These are phyloP conservation scores for Pestalotiopsis sp. DNA, from an alignment of 2,329 filamentous ascomycete genomes.

Conservation along the genomic window DNA sequence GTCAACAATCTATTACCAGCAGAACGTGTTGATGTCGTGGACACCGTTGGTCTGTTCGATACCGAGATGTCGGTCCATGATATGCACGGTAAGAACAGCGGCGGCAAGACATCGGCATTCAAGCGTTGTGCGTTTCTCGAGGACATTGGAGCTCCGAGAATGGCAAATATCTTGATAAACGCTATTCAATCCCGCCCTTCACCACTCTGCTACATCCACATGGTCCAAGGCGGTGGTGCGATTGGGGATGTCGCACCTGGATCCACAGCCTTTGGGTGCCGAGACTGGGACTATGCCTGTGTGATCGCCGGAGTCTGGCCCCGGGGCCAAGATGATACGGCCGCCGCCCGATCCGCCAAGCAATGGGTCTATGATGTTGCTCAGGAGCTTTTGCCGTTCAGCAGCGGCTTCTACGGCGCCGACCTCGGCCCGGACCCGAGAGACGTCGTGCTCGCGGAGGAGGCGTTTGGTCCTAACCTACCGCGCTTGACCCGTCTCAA, in stretches of 20 bases:
- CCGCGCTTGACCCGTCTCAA: slow-evolving; percentile 53
- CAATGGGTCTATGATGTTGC: slow-evolving; percentile 59
- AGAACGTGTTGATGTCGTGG: slow-evolving; percentile 34
- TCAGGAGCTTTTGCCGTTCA: slow-evolving; percentile 45
- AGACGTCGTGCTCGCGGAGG: slow-evolving; percentile 49
- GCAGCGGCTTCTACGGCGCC: slow-evolving; percentile 55
- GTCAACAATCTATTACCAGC: slow-evolving; percentile 33
- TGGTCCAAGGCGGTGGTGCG: slow-evolving; percentile 59
- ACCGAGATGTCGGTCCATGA: slow-evolving; percentile 60
- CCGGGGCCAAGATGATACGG: slow-evolving; percentile 49
- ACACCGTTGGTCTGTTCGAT: slow-evolving; percentile 54
- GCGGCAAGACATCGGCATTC: slow-evolving; percentile 62
- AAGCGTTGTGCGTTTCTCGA: slow-evolving; percentile 65
- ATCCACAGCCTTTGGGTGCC: slow-evolving; percentile 60
- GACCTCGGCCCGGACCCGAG: slow-evolving; percentile 64
- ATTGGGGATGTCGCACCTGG: slow-evolving; percentile 42
- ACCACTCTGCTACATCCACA: slow-evolving; percentile 59
- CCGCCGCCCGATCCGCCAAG: slow-evolving; percentile 36
- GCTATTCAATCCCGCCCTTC: slow-evolving; percentile 51
- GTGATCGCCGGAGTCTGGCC: slow-evolving; percentile 64
- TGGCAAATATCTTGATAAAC: slow-evolving; percentile 38
- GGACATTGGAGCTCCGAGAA: slow-evolving; percentile 34
- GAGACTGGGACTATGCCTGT: slow-evolving; percentile 65
- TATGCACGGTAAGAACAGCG: slow-evolving; percentile 59
- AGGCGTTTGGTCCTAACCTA: slow-evolving; percentile 58